Conservation (phyloP, 805 yeast genomes). For the Candida dajiaensis region DNA sequence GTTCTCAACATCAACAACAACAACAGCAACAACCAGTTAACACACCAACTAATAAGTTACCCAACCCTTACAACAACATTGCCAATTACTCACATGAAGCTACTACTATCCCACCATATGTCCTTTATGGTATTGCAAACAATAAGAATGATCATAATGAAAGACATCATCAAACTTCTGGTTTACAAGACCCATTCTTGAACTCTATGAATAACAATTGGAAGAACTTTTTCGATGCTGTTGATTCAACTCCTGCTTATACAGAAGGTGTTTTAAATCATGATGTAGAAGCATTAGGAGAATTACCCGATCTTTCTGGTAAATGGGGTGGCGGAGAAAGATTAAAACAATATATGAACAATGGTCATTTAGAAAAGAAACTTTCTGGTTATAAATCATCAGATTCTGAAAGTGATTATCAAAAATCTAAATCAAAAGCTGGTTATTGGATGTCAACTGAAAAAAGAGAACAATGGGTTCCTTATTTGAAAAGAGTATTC, state of each 20-base stretch:
- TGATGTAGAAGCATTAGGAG: conserved; percentile 20
- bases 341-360: conserved; percentile 43
- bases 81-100: conserved; percentile 33
- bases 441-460: conserved; percentile 65
- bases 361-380: conserved; percentile 21
- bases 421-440: conserved; percentile 47
- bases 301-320: conserved; percentile 38
- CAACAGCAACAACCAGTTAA: background rate
- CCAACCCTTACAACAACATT: conserved; percentile 17
- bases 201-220: conserved; percentile 39
- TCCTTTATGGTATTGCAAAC: conserved; percentile 44
- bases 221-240: conserved; percentile 43
- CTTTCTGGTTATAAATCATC: background rate
- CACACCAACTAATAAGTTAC: background rate
- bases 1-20: background rate
- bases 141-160: conserved; percentile 18
- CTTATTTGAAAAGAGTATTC: conserved; percentile 52
- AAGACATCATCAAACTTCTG: background rate
- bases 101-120: conserved; percentile 57
- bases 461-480: conserved; percentile 58
- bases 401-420: conserved; percentile 24
- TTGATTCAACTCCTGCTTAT: conserved; percentile 37
- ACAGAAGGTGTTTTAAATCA: conserved; percentile 19
- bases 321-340: conserved; percentile 72
- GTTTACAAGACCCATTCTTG: conserved; percentile 28